Percentiles rank a stretch among this genome's conserved stretches.
Evolutionary conservation across 192 early-diverging fungal genomes (phyloP).

Genomic region (Dissophora ornata): DNA sequence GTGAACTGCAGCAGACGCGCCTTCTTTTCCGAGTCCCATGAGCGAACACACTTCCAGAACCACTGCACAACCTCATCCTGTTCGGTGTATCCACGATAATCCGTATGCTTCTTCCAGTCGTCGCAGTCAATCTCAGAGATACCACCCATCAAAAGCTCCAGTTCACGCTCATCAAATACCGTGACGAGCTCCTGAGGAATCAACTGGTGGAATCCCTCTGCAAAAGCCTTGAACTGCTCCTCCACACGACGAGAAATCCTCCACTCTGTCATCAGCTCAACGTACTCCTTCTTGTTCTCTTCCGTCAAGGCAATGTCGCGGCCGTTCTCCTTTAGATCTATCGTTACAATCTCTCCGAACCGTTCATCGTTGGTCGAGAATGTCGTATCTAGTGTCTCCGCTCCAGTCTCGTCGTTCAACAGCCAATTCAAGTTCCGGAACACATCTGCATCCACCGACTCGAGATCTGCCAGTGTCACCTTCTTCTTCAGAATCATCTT

Average conservation of each 20-base stretch:
- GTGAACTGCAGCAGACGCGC: constrained; percentile 96
- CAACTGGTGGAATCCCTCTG: constrained; percentile 92
- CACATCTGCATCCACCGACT: constrained; percentile 94
- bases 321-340: constrained; percentile 91
- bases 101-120: constrained; percentile 99
- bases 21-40: constrained; percentile 94
- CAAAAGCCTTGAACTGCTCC: constrained; percentile 95
- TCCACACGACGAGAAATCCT: constrained; percentile 89
- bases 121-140: constrained; percentile 96
- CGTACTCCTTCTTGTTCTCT: constrained; percentile 96
- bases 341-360: constrained; percentile 88
- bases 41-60: constrained; percentile 94
- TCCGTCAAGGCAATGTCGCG: constrained; percentile 91
- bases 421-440: constrained; percentile 92
- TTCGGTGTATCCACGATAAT: constrained; percentile 96
- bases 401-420: constrained; percentile 76
- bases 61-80: constrained; percentile 93
- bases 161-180: constrained; percentile 97
- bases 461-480: constrained; percentile 89
- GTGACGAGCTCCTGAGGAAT: constrained; percentile 94
- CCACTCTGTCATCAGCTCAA: constrained; percentile 90
- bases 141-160: constrained; percentile 97
- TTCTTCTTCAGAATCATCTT: constrained; percentile 94
- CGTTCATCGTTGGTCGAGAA: constrained; percentile 93
- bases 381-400: constrained; percentile 87